Percentiles rank a stretch among this genome's conserved stretches.
These are phyloP conservation scores for Amphicarpaea edgeworthii DNA, from an alignment of 306 rosid species.

Conservation along the genomic window DNA sequence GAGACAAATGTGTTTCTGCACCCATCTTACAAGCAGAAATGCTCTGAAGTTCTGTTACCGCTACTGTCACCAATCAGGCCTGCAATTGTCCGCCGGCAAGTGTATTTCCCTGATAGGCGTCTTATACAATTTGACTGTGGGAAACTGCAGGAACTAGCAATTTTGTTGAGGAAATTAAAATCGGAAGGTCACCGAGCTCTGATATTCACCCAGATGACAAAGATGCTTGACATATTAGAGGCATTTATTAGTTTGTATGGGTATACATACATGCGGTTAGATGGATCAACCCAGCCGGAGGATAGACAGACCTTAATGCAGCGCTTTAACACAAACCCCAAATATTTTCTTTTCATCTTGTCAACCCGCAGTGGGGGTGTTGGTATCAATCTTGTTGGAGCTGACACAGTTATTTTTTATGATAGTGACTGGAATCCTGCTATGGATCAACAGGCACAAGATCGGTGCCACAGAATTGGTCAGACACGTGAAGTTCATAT, in stretches of 20 bases:
- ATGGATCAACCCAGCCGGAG: slow-evolving; percentile 98
- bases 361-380: slow-evolving; percentile 99
- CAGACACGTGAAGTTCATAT: slow-evolving; percentile 99
- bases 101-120: slow-evolving; percentile 96
- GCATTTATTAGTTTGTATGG: slow-evolving; percentile 97
- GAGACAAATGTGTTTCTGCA: slow-evolving; percentile 64
- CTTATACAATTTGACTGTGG: slow-evolving; percentile 99
- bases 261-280: slow-evolving; percentile 96
- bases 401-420: slow-evolving; percentile 96
- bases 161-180: slow-evolving; percentile 81
- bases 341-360: slow-evolving; percentile 88
- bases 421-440: slow-evolving; percentile 99
- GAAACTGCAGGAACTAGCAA: slow-evolving; percentile 85
- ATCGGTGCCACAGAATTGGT: slow-evolving; percentile 98
- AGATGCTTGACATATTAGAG: slow-evolving; percentile 97
- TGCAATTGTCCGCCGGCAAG: slow-evolving; percentile 94
- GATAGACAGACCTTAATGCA: slow-evolving; percentile 98
- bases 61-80: slow-evolving; percentile 87
- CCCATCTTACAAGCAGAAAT: slow-evolving; percentile 75
- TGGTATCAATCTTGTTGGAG: slow-evolving; percentile 97
- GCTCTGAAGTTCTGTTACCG: slow-evolving; percentile 73
- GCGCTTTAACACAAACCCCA: slow-evolving; percentile 94
- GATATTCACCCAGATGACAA: slow-evolving; percentile 97
- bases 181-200: slow-evolving; percentile 95
- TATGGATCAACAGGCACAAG: slow-evolving; percentile 99